Conservation (phyloP, 2,329 filamentous ascomycete species). For the Fusarium goolgardi region DNA sequence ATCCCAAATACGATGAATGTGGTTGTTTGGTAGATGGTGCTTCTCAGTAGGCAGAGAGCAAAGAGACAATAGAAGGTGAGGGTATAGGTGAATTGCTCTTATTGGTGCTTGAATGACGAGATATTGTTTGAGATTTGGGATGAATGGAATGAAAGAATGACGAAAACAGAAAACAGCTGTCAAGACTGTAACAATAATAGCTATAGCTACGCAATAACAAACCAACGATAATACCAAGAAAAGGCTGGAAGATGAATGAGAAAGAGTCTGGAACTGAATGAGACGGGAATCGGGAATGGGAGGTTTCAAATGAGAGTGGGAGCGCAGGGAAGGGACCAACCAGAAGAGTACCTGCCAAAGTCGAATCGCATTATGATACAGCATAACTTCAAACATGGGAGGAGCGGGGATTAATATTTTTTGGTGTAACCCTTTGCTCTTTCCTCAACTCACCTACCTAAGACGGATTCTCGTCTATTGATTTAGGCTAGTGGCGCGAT, state of each 20-base stretch:
- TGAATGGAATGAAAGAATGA: conserved; percentile 43
- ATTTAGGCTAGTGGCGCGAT: conserved; percentile 39
- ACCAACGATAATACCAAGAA: conserved; percentile 16
- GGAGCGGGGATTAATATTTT: conserved; percentile 29
- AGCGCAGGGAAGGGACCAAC: conserved; percentile 19
- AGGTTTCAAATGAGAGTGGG: conserved; percentile 42
- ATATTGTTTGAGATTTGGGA: conserved; percentile 30
- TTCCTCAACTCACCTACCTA: background rate
- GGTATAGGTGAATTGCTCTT: conserved; percentile 23
- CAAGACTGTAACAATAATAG: conserved; percentile 31
- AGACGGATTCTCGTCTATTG: background rate
- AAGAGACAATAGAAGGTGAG: conserved; percentile 14
- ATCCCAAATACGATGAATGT: background rate
- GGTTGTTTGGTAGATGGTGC: background rate
- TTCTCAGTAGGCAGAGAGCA: conserved; percentile 11
- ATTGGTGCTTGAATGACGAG: conserved; percentile 18
- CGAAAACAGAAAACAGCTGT: conserved; percentile 28
- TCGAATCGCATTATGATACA: conserved; percentile 26
- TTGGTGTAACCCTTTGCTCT: conserved; percentile 25
- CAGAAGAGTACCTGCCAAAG: conserved; percentile 1
- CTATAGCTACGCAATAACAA: conserved; percentile 3
- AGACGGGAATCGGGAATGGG: conserved; percentile 21
- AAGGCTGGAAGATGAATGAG: conserved; percentile 37
- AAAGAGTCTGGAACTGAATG: conserved; percentile 31
- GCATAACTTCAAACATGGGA: conserved; percentile 36